phyloP scores from a whole-genome alignment of 768 basidiomycete species.

The Pleurotus citrinopileatus region DNA sequence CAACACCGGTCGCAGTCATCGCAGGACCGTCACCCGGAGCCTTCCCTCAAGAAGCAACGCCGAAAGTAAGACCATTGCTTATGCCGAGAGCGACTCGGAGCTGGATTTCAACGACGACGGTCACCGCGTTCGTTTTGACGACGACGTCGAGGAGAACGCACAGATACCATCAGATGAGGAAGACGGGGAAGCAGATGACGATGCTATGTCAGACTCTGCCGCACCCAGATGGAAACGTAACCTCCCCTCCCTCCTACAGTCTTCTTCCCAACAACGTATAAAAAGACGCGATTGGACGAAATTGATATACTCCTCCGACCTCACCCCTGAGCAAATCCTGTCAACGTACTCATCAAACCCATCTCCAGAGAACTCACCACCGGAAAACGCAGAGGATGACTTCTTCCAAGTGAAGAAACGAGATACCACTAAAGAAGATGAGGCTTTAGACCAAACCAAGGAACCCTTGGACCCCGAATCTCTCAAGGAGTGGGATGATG shows the following conservation, averaged over 20 bases:
- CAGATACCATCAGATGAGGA: slow-evolving; percentile 41
- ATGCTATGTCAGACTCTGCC: slow-evolving; percentile 23
- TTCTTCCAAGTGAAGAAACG: slow-evolving; percentile 65
- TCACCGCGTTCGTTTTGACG: slow-evolving; percentile 39
- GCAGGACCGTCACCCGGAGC: slow-evolving; percentile 42
- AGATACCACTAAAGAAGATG: slow-evolving; percentile 32
- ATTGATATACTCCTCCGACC: slow-evolving; percentile 72
- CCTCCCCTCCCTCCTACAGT: slow-evolving; percentile 43
- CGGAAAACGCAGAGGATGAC: slow-evolving; percentile 56
- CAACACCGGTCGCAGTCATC: slow-evolving; percentile 51
- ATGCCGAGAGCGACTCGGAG: slow-evolving; percentile 81
- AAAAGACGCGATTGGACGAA: slow-evolving; percentile 76
- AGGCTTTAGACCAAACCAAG: slow-evolving; percentile 70
- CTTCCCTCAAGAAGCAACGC: slow-evolving; percentile 33
- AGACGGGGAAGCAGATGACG: slow-evolving; percentile 44
- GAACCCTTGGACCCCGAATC: slow-evolving; percentile 45
- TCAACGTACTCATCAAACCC: slow-evolving; percentile 26
- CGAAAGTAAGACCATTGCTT: slow-evolving; percentile 48
- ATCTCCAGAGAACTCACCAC: slow-evolving; percentile 17
- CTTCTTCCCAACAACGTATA: slow-evolving; percentile 31
- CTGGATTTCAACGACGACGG: slow-evolving; percentile 44
- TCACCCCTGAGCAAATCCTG: slow-evolving; percentile 70
- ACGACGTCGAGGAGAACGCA: slow-evolving; percentile 46
- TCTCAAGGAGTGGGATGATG: slow-evolving; percentile 78
- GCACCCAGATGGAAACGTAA: slow-evolving; percentile 76